Percentiles rank a stretch among this genome's conserved stretches.
These are phyloP conservation scores for Chamaecyparis obtusa DNA, from an alignment of 75 land plant species.

Conservation along the genomic window DNA sequence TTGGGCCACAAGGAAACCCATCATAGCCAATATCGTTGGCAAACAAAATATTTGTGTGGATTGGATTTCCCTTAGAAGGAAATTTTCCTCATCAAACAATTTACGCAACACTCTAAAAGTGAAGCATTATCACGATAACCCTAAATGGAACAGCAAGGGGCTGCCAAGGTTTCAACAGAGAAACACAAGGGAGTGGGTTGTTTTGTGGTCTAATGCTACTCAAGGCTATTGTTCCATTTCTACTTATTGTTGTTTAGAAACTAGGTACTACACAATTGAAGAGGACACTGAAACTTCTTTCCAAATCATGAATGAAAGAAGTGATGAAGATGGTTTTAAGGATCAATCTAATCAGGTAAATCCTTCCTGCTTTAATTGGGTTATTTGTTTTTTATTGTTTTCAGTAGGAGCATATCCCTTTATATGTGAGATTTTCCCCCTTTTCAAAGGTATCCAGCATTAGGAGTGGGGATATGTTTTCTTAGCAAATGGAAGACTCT, in stretches of 20 bases:
- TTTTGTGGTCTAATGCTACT: not conserved
- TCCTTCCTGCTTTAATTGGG: not conserved
- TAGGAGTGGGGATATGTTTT: not conserved
- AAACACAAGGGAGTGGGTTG: not conserved
- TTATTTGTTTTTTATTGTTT: not conserved
- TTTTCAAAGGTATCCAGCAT: not conserved
- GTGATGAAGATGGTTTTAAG: not conserved
- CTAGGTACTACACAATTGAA: not conserved
- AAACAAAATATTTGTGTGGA: not conserved
- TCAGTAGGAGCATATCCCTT: not conserved
- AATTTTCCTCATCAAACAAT: not conserved
- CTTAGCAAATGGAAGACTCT: not conserved
- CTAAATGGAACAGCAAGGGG: not conserved
- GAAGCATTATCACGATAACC: not conserved
- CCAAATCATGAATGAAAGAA: not conserved
- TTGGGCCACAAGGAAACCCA: not conserved
- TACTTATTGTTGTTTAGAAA: not conserved
- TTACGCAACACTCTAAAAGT: not conserved
- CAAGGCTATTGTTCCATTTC: not conserved
- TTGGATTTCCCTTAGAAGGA: not conserved
- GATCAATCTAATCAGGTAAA: not conserved
- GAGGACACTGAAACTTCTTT: not conserved
- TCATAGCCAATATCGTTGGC: not conserved
- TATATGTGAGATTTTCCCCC: not conserved
- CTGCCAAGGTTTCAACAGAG: not conserved